These are phyloP conservation scores for Exophiala sideris DNA, from an alignment of 2,329 filamentous ascomycete species.

Conservation along the genomic window DNA sequence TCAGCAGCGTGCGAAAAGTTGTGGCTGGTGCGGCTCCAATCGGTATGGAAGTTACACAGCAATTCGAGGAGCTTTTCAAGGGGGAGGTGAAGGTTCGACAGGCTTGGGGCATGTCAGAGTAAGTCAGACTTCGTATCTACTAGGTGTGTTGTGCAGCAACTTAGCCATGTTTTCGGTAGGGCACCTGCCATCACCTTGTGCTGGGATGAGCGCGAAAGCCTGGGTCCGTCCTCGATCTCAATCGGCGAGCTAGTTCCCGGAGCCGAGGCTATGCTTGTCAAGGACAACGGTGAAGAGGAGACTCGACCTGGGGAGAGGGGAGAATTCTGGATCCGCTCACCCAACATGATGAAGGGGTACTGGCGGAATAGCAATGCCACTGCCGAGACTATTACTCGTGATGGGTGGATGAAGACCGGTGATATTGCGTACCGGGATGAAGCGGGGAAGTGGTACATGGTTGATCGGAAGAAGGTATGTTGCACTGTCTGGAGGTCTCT, in stretches of 20 bases:
- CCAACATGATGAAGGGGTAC: conserved; percentile 71
- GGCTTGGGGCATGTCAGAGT: conserved; percentile 86
- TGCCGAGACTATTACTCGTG: conserved; percentile 67
- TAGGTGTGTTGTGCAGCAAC: neutral
- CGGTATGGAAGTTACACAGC: conserved; percentile 51
- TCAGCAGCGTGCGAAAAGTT: conserved; percentile 12
- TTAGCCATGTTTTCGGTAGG: neutral
- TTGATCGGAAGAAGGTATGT: conserved; percentile 81
- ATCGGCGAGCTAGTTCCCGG: conserved; percentile 66
- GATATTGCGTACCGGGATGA: conserved; percentile 87
- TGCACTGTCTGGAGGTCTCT: conserved; percentile 46
- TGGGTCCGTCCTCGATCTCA: conserved; percentile 58
- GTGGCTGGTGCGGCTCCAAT: conserved; percentile 50
- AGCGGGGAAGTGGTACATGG: conserved; percentile 76
- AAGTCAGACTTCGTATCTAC: conserved; percentile 23
- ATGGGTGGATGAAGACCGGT: conserved; percentile 96
- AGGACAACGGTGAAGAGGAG: conserved; percentile 66
- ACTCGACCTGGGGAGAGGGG: conserved; percentile 69
- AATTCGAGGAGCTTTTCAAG: conserved; percentile 48
- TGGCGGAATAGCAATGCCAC: conserved; percentile 85
- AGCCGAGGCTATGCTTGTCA: conserved; percentile 63
- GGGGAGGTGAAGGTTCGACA: conserved; percentile 42
- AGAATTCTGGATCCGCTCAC: conserved; percentile 84
- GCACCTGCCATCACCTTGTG: conserved; percentile 49
- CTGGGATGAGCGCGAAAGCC: conserved; percentile 59